Conservation (phyloP, 805 yeast genomes). For the Scheffersomyces lignosus region DNA sequence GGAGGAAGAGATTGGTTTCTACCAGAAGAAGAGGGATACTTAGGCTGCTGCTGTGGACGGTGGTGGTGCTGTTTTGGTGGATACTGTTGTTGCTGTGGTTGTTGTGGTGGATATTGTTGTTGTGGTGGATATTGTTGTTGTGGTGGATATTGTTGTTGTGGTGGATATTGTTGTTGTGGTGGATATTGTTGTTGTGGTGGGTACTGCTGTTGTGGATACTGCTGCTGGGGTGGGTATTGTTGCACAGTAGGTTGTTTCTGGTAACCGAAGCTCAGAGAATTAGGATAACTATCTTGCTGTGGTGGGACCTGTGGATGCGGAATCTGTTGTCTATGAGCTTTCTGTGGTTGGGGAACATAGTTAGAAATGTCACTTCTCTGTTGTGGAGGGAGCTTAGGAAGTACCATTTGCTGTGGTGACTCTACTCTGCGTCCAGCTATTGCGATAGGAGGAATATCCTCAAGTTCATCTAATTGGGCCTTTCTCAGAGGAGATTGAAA, state of each 20-base stretch:
- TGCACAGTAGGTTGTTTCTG: constrained; percentile 7
- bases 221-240: constrained; percentile 29
- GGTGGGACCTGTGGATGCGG: constrained; percentile 11
- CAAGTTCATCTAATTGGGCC: too few relatives aligned
- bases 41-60: constrained; percentile 11
- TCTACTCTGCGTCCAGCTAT: too few relatives aligned
- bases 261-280: constrained; percentile 12
- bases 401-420: constrained; percentile 2
- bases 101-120: constrained; percentile 5
- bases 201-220: constrained; percentile 9
- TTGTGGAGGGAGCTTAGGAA: constrained; percentile 8
- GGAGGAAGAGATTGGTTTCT: constrained; percentile 6
- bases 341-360: constrained; percentile 1
- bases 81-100: constrained; percentile 6
- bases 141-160: constrained; percentile 4
- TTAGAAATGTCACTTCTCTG: too few relatives aligned
- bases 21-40: constrained; percentile 9
- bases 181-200: constrained; percentile 1
- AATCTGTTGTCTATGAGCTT: not conserved
- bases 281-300: constrained; percentile 14
- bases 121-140: constrained; percentile 12
- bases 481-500: constrained; percentile 1
- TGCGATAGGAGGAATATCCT: too few relatives aligned
- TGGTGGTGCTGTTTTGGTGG: constrained; percentile 8
- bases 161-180: constrained; percentile 1